Conservation (phyloP, 345 rosid genomes). For the Citrus glauca region DNA sequence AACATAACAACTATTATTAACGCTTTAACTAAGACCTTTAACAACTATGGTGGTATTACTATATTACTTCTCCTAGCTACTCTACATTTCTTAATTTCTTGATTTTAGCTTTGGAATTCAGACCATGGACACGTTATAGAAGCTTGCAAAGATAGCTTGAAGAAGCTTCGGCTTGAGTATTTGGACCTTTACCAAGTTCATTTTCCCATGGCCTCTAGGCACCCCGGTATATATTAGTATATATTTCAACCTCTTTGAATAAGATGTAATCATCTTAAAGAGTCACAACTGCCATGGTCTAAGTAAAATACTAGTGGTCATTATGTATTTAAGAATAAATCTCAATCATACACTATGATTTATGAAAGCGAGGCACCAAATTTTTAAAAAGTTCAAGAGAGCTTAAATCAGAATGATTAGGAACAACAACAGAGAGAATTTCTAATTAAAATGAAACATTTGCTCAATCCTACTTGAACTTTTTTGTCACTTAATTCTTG, state of each 20-base stretch:
- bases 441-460: no score
- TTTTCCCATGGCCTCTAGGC: constrained; percentile 76
- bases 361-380: no score
- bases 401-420: no score
- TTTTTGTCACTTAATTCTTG: not conserved
- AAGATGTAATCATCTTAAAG: not conserved
- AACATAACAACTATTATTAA: no score
- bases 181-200: constrained; percentile 84
- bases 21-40: no score
- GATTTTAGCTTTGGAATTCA: constrained; percentile 89
- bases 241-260: not conserved
- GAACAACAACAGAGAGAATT: not conserved
- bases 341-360: no score
- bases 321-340: no score
- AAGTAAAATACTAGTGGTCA: no score
- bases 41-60: not conserved
- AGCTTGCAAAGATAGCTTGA: constrained; percentile 83
- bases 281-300: not conserved
- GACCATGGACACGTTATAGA: constrained; percentile 84
- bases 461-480: not conserved
- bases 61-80: not conserved
- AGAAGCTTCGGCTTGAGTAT: constrained; percentile 83
- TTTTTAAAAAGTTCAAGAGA: no score
- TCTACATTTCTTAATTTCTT: not conserved
- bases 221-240: constrained; percentile 37